Base-by-base conservation (phyloP, 306 rosid species). In the Trifolium subterraneum region DNA sequence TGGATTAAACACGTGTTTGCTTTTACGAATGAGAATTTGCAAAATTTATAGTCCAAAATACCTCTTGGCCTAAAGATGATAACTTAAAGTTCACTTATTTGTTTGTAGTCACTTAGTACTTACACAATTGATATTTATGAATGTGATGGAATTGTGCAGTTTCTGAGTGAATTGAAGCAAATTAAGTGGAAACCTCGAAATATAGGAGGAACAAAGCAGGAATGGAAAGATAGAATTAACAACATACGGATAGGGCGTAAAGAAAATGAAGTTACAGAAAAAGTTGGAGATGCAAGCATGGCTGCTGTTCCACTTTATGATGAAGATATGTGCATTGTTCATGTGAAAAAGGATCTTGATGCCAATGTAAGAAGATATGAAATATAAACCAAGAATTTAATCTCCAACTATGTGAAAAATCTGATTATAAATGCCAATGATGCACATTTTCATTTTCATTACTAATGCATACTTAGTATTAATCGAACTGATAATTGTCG, bases 191-290 rank as follows among this genome's bases (percentile, higher is more conserved):
- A 92, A 72, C 86, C 93, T 33, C 71, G 87, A 7, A 86, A 82
- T 84, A 78, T 82, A 71, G 96, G 86, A 74, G 96, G 86, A 74
- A 87, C 76, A 38, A 94, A 94, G 81, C 98, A 85, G 75, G 97
- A 92, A 52, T 95, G 93, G 99, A 97, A 95, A 73, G 92, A 90
- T 47, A 90, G 70, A 81, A 67, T 95, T 25, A 87, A 81, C 77
- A 92, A 84, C 79, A 87, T 94, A 44, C 78, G 89, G 18, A 80
- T 79, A 38, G 90, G 96, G 48, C 90, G 88, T 72, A 93, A 87
- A 78, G 84, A 81, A 72, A 77, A 72, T 2, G 89, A 83, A 69
- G 90, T 88, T 56, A 78, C 83, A 1, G 91, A 87, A 69, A 86
- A 84, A 88, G 71, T 81, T 6, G 86, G 81, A 11, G 80, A 79